Evolutionary conservation across 352 stramenopile genomes (phyloP), one percentile per base, ranked within the genome.

Genomic region (Pythium brachiatum): DNA sequence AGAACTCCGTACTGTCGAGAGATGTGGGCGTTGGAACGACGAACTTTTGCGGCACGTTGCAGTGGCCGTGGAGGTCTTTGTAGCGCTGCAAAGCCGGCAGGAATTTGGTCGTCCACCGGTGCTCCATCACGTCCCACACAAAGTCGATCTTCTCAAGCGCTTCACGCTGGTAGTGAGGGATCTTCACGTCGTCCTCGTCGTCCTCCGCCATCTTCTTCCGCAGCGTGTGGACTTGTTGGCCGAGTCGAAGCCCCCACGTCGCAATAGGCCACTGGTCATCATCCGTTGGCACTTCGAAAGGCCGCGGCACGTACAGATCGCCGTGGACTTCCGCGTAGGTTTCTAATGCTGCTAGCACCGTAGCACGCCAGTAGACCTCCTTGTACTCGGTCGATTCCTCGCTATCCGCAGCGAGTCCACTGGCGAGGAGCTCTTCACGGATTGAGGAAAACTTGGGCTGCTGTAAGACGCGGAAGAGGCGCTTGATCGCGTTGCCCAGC

Each of bases 11-110:
- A 2, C 26, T 13, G 32, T 5, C 21, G 12, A 0, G 12, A 31
- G 39, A 5, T 9, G 39, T 12, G 2, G 53, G 2, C 5, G 20
- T 26, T 26, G 88, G 86, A 0, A 96, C 83, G 23, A 80, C 73
- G 69, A 92, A 96, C 29, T 76, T 75, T 61, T 92, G 79, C 36
- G 82, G 81, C 4, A 96, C 81, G 48, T 90, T 70, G 47, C 90
- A 66, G 70, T 96, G 83, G 46, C 86, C 86, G 57, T 89, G 79
- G 20, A 89, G 53, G 36, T 76, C 59, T 57, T 90, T 79, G 70
- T 91, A 96, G 12, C 48, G 57, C 11, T 79, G 50, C 18, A 96
- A 68, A 1, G 81, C 79, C 31, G 81, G 70, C 39, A 77, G 26
- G 43, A 82, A 66, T 16, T 47, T 47, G 12, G 48, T 62, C 4